A percentile compares a stretch with the other conserved stretches of the same genome.
Evolutionary conservation across 306 rosid genomes (phyloP).

Genomic region (Fragaria iinumae): DNA sequence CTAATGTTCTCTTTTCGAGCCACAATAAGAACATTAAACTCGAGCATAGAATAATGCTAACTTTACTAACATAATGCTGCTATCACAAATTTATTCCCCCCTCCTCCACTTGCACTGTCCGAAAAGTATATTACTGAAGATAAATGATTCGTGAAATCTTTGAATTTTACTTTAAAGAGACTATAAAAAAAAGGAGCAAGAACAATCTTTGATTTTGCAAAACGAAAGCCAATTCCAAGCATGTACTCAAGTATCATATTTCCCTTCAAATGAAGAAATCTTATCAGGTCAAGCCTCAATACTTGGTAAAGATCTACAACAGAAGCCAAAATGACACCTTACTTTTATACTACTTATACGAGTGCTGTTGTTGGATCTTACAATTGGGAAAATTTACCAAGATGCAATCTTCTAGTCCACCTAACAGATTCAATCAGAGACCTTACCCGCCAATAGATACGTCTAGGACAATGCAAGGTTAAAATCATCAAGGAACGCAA

Average conservation of each 20-base stretch:
- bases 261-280: neutral
- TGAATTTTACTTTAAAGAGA: no score
- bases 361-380: neutral
- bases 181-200: no score
- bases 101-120: no score
- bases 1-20: neutral
- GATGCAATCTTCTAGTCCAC: neutral
- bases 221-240: neutral
- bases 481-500: neutral
- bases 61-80: neutral
- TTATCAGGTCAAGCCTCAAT: neutral
- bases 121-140: neutral
- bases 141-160: neutral
- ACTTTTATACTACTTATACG: neutral
- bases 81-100: neutral
- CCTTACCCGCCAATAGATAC: neutral
- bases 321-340: neutral
- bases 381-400: neutral
- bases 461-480: neutral
- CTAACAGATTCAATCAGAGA: neutral
- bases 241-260: neutral
- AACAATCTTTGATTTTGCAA: neutral
- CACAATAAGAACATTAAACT: neutral
- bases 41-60: neutral
- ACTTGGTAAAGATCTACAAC: neutral